These are phyloP conservation scores for Ascoidea asiatica DNA, from an alignment of 805 yeast genomes.

Conservation along the genomic window DNA sequence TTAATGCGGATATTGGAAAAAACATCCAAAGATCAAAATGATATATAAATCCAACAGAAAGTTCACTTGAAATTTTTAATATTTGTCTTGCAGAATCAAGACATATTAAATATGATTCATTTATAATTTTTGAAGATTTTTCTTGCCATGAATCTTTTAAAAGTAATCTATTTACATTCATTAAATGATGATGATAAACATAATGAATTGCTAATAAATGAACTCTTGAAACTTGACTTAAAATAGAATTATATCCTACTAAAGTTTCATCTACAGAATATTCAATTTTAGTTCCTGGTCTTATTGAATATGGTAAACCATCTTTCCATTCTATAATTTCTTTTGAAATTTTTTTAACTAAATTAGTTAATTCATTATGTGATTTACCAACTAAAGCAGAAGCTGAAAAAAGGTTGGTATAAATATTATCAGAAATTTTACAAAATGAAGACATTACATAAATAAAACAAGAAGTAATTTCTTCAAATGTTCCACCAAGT, in stretches of 20 bases:
- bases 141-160: not conserved
- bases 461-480: not conserved
- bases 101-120: not conserved
- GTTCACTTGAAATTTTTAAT: too few species aligned
- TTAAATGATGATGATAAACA: not conserved
- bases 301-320: not conserved
- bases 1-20: not conserved
- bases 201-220: too few species aligned
- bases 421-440: not conserved
- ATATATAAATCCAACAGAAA: not conserved
- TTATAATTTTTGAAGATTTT: not conserved
- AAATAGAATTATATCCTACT: too few species aligned
- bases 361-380: not conserved
- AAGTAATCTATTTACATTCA: not conserved
- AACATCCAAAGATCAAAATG: too few species aligned
- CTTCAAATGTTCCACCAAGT: not conserved
- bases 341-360: not conserved
- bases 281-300: not conserved
- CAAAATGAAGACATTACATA: not conserved
- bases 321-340: not conserved
- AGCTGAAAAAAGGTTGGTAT: slow-evolving; percentile 1
- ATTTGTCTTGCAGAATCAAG: not conserved
- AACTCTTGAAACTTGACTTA: too few species aligned
- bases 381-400: not conserved
- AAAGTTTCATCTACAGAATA: too few species aligned